These are phyloP conservation scores for Arabidopsis suecica DNA, from an alignment of 345 rosid genomes.

Conservation along the genomic window DNA sequence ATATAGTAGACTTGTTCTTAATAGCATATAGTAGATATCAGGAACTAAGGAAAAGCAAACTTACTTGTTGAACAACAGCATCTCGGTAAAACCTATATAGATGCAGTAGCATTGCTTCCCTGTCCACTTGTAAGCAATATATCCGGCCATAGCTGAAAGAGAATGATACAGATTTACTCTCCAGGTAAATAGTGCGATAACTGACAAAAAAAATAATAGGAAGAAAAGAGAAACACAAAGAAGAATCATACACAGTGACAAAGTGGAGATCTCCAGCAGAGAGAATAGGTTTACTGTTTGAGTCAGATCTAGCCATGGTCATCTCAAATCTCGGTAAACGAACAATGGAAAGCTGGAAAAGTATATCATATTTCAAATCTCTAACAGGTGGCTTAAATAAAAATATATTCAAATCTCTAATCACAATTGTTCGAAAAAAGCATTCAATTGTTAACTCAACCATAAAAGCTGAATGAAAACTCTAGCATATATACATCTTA, in stretches of 20 bases:
- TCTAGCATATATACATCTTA: constrained; percentile 24
- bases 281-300: constrained; percentile 88
- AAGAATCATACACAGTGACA: constrained; percentile 73
- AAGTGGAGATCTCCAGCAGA: constrained; percentile 85
- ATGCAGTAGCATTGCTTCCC: constrained; percentile 93
- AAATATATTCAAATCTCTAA: too few relatives aligned
- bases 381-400: too few relatives aligned
- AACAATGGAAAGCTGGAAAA: constrained; percentile 82
- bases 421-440: too few relatives aligned
- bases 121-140: constrained; percentile 97
- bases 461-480: constrained; percentile 21
- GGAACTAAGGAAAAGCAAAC: constrained; percentile 28
- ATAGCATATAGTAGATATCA: too few relatives aligned
- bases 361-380: constrained; percentile 22
- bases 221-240: constrained; percentile 29
- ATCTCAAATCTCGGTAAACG: constrained; percentile 96
- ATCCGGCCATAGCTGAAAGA: constrained; percentile 92
- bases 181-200: not conserved
- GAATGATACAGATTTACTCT: constrained; percentile 23
- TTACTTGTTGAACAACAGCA: constrained; percentile 94
- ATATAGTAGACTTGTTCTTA: too few relatives aligned
- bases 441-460: constrained; percentile 1
- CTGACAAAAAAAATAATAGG: not conserved
- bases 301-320: constrained; percentile 88
- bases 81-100: constrained; percentile 92